Evolutionary conservation across 768 basidiomycete genomes (phyloP).

Genomic region (Lepiota venenata): DNA sequence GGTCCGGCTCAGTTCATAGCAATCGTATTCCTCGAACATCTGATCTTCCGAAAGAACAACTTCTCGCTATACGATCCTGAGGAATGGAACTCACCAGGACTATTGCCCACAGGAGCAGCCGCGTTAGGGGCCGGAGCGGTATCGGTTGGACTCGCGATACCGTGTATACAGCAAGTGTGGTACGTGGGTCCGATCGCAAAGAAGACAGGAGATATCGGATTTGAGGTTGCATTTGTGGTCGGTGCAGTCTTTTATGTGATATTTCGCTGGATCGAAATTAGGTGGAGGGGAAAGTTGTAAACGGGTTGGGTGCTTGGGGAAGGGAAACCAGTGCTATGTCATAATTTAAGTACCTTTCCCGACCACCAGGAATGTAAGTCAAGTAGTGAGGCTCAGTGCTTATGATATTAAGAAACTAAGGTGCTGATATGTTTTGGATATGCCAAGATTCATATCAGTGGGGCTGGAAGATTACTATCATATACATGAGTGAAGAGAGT

Average conservation of each 20-base stretch:
- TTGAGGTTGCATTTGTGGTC: conserved; percentile 64
- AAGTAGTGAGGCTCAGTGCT: too few relatives aligned
- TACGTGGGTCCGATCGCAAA: conserved; percentile 71
- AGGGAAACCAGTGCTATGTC: too few relatives aligned
- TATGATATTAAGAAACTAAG: too few relatives aligned
- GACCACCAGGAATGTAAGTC: too few relatives aligned
- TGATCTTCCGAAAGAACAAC: conserved; percentile 56
- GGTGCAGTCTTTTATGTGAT: conserved; percentile 55
- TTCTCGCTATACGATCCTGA: conserved; percentile 49
- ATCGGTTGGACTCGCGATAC: conserved; percentile 57
- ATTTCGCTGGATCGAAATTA: conserved; percentile 49
- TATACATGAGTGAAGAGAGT: too few relatives aligned
- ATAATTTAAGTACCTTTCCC: too few relatives aligned
- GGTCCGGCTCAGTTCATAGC: conserved; percentile 59
- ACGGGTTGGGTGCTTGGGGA: too few relatives aligned
- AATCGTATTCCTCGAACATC: conserved; percentile 66
- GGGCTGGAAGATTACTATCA: too few relatives aligned
- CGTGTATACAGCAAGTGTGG: conserved; percentile 76
- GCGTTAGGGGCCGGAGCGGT: conserved; percentile 51
- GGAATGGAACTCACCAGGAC: conserved; percentile 52
- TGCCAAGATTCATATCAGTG: too few relatives aligned
- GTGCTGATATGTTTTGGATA: too few relatives aligned
- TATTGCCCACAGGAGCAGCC: conserved; percentile 66
- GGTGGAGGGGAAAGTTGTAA: conserved; percentile 18
- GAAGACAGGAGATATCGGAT: conserved; percentile 76